A percentile compares a stretch with the other conserved stretches of the same genome.
Evolutionary conservation across 2,329 filamentous ascomycete genomes (phyloP).

Genomic region (Malbranchea cinnamomea): DNA sequence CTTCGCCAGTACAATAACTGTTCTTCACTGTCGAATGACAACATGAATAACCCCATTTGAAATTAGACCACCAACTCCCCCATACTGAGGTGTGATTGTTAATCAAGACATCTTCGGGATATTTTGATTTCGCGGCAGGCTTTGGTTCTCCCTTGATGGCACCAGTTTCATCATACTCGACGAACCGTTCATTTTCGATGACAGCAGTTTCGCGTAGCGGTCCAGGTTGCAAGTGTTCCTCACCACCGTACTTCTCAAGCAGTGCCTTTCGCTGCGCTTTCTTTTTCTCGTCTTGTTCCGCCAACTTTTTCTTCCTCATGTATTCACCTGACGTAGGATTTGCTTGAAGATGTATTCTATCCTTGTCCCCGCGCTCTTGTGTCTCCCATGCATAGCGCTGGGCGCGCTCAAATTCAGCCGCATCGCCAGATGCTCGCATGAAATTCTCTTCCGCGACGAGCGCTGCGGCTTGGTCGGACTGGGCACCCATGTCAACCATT

Average conservation of each 20-base stretch:
- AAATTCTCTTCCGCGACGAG: conserved; percentile 89
- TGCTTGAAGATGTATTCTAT: conserved; percentile 78
- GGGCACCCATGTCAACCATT: conserved; percentile 74
- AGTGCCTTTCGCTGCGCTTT: conserved; percentile 55
- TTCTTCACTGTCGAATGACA: conserved; percentile 92
- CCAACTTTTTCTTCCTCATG: conserved; percentile 61
- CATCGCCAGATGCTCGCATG: conserved; percentile 75
- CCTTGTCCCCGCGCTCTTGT: conserved; percentile 66
- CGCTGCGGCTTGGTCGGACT: conserved; percentile 62
- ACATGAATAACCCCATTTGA: conserved; percentile 91
- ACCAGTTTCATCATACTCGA: conserved; percentile 88
- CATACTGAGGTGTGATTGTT: conserved; percentile 90
- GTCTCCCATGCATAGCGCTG: conserved; percentile 90
- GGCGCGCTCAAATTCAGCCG: conserved; percentile 79
- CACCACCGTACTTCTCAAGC: conserved; percentile 67
- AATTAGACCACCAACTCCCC: conserved; percentile 95
- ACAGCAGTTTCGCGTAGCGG: conserved; percentile 53
- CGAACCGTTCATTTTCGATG: conserved; percentile 68
- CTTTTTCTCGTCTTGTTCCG: conserved; percentile 56
- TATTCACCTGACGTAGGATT: conserved; percentile 91
- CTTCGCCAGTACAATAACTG: conserved; percentile 91
- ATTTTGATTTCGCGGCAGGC: conserved; percentile 70
- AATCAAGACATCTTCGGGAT: conserved; percentile 69
- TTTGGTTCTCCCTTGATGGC: conserved; percentile 76
- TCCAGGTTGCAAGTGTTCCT: conserved; percentile 45